Conservation (phyloP, 768 basidiomycete species). For the Collybia nuda region DNA sequence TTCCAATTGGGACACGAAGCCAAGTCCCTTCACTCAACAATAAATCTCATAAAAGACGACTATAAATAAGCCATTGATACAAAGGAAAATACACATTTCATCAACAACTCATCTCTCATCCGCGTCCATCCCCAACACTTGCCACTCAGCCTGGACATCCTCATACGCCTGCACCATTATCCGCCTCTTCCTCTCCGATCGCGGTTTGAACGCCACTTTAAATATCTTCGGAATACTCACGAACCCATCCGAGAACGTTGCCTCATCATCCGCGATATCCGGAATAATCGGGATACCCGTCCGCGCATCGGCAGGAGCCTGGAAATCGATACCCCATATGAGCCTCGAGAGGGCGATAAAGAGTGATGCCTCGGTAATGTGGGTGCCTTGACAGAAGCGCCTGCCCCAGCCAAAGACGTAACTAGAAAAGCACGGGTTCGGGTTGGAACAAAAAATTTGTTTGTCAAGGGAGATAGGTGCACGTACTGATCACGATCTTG, state of each 20-base stretch:
- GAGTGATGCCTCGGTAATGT: conserved; percentile 19
- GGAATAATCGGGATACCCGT: conserved; percentile 14
- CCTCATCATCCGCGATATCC: conserved; percentile 14
- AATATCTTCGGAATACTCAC: conserved; percentile 14
- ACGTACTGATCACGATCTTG: conserved; percentile 19
- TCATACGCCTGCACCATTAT: conserved; percentile 13
- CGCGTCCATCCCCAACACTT: conserved; percentile 3
- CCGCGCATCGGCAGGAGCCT: conserved; percentile 12
- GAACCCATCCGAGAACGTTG: conserved; percentile 16
- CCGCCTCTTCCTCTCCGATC: conserved; percentile 12
- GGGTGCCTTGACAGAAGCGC: conserved; percentile 23
- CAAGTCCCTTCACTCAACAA: too few species aligned
- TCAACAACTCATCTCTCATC: conserved; percentile 1
- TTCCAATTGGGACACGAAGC: too few species aligned
- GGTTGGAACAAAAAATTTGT: not conserved
- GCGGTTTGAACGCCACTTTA: conserved; percentile 9
- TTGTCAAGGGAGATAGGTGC: not conserved
- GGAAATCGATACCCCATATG: conserved; percentile 17
- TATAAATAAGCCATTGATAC: too few species aligned
- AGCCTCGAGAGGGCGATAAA: conserved; percentile 14
- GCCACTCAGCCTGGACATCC: conserved; percentile 14
- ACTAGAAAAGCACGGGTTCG: conserved; percentile 3
- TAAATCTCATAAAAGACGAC: too few species aligned
- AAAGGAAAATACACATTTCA: too few species aligned
- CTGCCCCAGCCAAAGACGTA: conserved; percentile 28